Conservation (phyloP, 441 rosid genomes). For the Populus trichocarpa region DNA sequence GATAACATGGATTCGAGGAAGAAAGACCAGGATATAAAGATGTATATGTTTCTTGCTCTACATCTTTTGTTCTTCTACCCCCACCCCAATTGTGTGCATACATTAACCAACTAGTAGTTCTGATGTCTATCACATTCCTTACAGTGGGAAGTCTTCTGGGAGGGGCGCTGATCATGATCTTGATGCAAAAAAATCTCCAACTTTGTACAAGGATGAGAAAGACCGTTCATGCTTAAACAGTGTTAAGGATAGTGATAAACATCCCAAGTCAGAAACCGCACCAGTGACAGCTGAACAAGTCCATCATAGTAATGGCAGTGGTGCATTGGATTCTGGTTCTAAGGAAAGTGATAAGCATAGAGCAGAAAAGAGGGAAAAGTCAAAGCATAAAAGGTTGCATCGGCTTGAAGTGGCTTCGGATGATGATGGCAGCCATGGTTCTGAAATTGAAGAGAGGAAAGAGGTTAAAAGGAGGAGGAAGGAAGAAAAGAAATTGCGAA, state of each 20-base stretch:
- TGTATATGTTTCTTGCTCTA: slow-evolving; percentile 32
- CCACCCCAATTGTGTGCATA: slow-evolving; percentile 1
- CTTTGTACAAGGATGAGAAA: slow-evolving; percentile 37
- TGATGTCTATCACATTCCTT: slow-evolving; percentile 20
- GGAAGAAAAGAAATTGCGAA: slow-evolving; percentile 78
- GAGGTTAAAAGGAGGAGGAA: slow-evolving; percentile 83
- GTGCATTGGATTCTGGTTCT: slow-evolving; percentile 42
- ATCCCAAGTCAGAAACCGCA: slow-evolving; percentile 26
- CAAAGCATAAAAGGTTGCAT: slow-evolving; percentile 59
- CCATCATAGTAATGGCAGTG: slow-evolving; percentile 38
- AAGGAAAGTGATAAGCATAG: slow-evolving; percentile 48
- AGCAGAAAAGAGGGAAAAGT: slow-evolving; percentile 46
- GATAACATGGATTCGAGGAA: slow-evolving; percentile 30
- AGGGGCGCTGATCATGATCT: slow-evolving; percentile 30
- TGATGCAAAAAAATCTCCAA: slow-evolving; percentile 42
- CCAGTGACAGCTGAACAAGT: slow-evolving; percentile 34
- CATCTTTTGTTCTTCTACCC: background rate
- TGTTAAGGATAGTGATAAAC: slow-evolving; percentile 31
- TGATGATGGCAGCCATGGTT: slow-evolving; percentile 50
- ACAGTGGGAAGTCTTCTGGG: slow-evolving; percentile 53
- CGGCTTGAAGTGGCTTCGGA: slow-evolving; percentile 59
- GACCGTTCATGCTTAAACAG: slow-evolving; percentile 23
- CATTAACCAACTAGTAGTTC: slow-evolving; percentile 4
- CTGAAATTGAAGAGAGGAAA: slow-evolving; percentile 74
- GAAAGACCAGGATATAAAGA: slow-evolving; percentile 41